These are phyloP conservation scores for Paracorniculantispora psalliotae DNA, from an alignment of 2,329 filamentous ascomycete genomes.

Conservation along the genomic window DNA sequence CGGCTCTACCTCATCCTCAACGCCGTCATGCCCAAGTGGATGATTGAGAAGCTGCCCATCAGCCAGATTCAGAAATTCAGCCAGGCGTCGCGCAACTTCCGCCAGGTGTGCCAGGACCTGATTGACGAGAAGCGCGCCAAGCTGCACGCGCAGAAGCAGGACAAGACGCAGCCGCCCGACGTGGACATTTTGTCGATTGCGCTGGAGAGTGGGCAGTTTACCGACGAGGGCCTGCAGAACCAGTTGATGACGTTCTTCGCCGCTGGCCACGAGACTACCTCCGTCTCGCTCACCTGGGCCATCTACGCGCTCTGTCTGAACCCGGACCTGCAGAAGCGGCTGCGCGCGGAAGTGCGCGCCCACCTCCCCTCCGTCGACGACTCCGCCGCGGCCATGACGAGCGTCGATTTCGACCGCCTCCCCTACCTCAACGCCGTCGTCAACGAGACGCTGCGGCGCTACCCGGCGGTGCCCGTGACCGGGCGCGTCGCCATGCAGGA, in stretches of 20 bases:
- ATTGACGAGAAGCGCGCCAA: slow-evolving; percentile 64
- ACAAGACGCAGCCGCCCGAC: slow-evolving; percentile 39
- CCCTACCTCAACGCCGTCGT: slow-evolving; percentile 67
- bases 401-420: slow-evolving; percentile 56
- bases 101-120: slow-evolving; percentile 60
- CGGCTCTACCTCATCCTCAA: slow-evolving; percentile 52
- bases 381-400: slow-evolving; percentile 26
- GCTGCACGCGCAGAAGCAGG: slow-evolving; percentile 31
- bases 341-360: slow-evolving; percentile 63
- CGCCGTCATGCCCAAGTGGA: slow-evolving; percentile 57
- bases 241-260: slow-evolving; percentile 89
- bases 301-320: slow-evolving; percentile 63
- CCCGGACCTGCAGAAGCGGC: slow-evolving; percentile 58
- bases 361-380: slow-evolving; percentile 48
- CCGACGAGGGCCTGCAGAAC: slow-evolving; percentile 74
- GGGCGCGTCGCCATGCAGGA: slow-evolving; percentile 60
- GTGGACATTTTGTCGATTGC: slow-evolving; percentile 78
- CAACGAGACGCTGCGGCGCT: slow-evolving; percentile 70
- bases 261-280: slow-evolving; percentile 77
- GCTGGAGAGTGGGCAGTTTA: slow-evolving; percentile 68
- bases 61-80: slow-evolving; percentile 63
- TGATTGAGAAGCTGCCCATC: slow-evolving; percentile 62
- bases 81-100: slow-evolving; percentile 53
- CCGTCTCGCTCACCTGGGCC: slow-evolving; percentile 71
- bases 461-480: slow-evolving; percentile 66